Evolutionary conservation across 208 protist species (phyloP).

Genomic region (Wallacemonas sp.): DNA sequence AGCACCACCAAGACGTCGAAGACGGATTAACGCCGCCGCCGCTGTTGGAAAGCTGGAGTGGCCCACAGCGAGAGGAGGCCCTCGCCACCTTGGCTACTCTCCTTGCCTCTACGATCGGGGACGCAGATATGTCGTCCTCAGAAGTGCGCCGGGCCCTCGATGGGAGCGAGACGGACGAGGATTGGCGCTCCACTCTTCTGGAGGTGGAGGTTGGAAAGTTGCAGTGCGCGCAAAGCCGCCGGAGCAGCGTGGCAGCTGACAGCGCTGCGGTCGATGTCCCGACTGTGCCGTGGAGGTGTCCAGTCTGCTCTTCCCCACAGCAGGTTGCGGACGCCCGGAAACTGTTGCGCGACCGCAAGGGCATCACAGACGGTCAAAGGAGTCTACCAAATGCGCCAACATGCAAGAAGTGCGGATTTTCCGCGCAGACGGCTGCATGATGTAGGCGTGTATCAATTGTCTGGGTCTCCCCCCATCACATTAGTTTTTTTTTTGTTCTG

Average conservation of each 20-base stretch:
- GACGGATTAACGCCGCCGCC: background rate
- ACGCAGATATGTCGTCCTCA: conserved; percentile 14
- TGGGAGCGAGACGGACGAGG: background rate
- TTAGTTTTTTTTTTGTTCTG: too few species aligned
- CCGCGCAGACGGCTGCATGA: background rate
- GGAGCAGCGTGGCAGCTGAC: conserved; percentile 15
- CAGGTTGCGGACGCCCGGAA: conserved; percentile 14
- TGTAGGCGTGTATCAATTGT: background rate
- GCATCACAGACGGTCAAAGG: background rate
- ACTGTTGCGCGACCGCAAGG: conserved; percentile 5
- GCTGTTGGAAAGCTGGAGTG: conserved; percentile 7
- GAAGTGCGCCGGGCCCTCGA: conserved; percentile 50
- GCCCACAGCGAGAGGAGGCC: conserved; percentile 15
- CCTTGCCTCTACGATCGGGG: conserved; percentile 61
- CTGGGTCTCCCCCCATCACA: too few species aligned
- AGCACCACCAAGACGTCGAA: conserved; percentile 6
- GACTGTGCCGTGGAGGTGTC: conserved; percentile 12
- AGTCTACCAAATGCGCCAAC: conserved; percentile 2
- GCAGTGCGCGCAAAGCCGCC: background rate
- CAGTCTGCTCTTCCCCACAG: conserved; percentile 7
- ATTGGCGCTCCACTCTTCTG: conserved; percentile 1
- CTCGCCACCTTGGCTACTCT: conserved; percentile 56
- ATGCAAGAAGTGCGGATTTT: conserved; percentile 14
- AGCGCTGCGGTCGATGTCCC: conserved; percentile 14
- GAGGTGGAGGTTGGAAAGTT: background rate